Evolutionary conservation across 768 basidiomycete genomes (phyloP), one percentile per base, ranked within the genome.

Genomic region (Psilocybe sp.): DNA sequence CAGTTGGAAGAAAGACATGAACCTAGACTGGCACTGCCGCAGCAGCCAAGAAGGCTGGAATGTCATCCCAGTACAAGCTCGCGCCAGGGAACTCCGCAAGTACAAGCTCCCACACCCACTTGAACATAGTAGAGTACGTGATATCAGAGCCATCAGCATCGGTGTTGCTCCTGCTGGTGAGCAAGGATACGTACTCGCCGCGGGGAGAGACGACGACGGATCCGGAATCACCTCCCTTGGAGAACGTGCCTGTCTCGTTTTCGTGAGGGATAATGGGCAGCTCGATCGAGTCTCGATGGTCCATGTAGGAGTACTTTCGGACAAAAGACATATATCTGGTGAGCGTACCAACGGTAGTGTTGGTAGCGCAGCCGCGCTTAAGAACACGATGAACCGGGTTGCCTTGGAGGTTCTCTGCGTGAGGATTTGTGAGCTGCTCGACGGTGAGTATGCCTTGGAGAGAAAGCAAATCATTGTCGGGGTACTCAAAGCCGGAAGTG

Each of bases 201-300:
- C 20, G 40, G 53, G 57, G 39, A 51, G 60, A 60, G 49, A 57
- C 65, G 48, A 74, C 65, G 32, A 67, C 50, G 8, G 71, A 58
- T 48, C 73, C 73, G 42, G 70, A 73, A 56, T 73, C 71, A 11
- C 70, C 69, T 20, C 57, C 57, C 16, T 46, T 61, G n/a, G 69
- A 69, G 56, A 73, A 65, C 13, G 54, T 46, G 10, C 55, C 62
- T 1, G 23, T 28, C 23, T 68, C 53, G 44, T 50, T 49, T 50
- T 56, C 51, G 46, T 69, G 62, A 46, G 58, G 46, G 28, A 65
- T 14, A 38, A 73, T 60, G 3, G 55, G 53, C 44, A 56, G 54
- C 57, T 71, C 72, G 33, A 61, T 32, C 13, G 58, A 62, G 16
- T 64, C 52, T 13, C 33, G 1, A 19, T 31, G 55, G 57, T 59